Base-by-base conservation (phyloP, 495 filamentous ascomycete genomes). In the Penicillium manginii region DNA sequence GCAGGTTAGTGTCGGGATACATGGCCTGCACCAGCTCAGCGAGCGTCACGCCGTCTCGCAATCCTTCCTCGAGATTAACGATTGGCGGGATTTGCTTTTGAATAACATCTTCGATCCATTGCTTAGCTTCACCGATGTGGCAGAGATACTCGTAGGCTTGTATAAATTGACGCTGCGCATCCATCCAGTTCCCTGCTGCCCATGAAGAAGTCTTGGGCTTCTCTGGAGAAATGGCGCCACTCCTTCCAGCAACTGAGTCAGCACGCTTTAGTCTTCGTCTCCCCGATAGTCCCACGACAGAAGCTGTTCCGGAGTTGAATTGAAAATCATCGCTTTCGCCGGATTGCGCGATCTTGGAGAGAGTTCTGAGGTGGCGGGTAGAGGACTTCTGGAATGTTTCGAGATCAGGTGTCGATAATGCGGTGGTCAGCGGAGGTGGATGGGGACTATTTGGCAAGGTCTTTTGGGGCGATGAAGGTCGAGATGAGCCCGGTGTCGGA, bases 71-170 rank as follows among this genome's bases (percentile, higher is more conserved):
- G 2, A 99, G 73, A 66, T 97, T 87, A n/a, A 99, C 90, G 70
- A 98, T 96, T 14, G 94, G 89, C 17, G 96, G 94, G 40, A 98
- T 92, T 23, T 88, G 83, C 59, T 91, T 84, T 54, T 96, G 84
- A 47, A 97, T 93, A 26, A 97, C 85, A 64, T 93, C 92, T 72
- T 98, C 94, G 45, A 99, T 96, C 96, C 96, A 99, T 72, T 98
- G 92, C 70, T 98, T 98, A 47, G 96, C 96, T 81, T 99, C 96
- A 63, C 96, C 96, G 66, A 99, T 98, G 67, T 99, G 96, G 67
- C 96, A 99, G 40, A 99, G 86, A 68, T 99, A 99, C 72, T 99
- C 96, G 68, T 99, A 99, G 10, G 96, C 96, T 73, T 96, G 92
- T 33, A 98, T 78, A 68, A 96, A 98, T 68, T 98, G 92, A 50